Evolutionary conservation across 805 yeast genomes (phyloP), one percentile per base, ranked within the genome.

Genomic region (Grigorovia transvaalensis): DNA sequence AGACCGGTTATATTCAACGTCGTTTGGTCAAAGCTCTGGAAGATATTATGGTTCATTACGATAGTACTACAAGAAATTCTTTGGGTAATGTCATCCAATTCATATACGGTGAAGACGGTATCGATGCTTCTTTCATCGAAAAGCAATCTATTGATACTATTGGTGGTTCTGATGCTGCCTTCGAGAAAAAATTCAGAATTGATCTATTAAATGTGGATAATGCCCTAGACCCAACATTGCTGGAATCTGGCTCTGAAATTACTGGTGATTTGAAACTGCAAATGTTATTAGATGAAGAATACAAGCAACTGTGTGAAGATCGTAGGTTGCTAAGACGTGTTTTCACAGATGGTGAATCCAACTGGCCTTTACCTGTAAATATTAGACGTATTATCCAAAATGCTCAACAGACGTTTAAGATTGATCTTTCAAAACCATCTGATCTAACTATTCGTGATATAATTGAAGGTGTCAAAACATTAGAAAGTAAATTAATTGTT

Each of bases 1-100:
- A 93, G 68, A 91, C 99, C 4, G 98, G 98, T 66, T 90, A 90
- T 71, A 91, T 91, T 95, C 91, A 98, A 23, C 86, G 99, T 71
- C 82, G 99, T 70, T 77, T 91, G 67, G 93, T 91, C 98, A 91
- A 91, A 70, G 91, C 98, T 7, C 74, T 93, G 61, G 99, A 93
- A 73, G 99, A 93, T 73, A 76, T 93, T 67, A 88, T 96, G 48
- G 79, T 95, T 53, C 88, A 84, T 64, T 93, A 93, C 69, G 99
- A 93, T 67, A 81, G 81, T 61, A 91, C 98, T 0, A 97, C 93
- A 44, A 79, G 99, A 65, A 93, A 95, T 54, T 91, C 98, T 1
- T 79, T 95, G 51, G 89, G 89, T 66, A 96, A 96, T 70, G 87
- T 93, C 64, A 99, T 93, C n/a, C 99, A 93, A 71, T 93, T 93